Base-by-base conservation (phyloP, 495 filamentous ascomycete species). In the Penicillium turbatum region DNA sequence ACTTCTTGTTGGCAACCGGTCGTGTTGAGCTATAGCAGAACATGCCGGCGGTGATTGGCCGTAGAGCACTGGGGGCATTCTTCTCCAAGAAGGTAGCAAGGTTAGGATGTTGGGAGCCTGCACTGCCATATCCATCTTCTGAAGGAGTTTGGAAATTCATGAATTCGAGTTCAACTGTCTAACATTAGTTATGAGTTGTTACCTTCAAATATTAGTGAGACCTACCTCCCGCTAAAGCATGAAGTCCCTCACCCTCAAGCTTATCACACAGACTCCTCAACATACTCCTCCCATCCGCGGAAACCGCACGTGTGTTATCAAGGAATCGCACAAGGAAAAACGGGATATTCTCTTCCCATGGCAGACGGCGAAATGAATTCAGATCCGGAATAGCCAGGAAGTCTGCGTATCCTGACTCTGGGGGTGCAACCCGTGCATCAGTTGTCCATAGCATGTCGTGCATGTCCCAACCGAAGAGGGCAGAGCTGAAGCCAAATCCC, bases 391-490 rank as follows among this genome's bases (percentile, higher is more conserved):
- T 70, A 1, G 91, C 91, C 44, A 95, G 80, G 36, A 96, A 71
- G 65, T 96, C 91, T 40, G 85, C 79, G 66, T 95, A 96, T 26
- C 91, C 91, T 56, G 92, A 92, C 55, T 88, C 83, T 57, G 85
- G 83, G 59, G 93, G 95, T 65, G 86, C 89, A 57, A 96, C 85
- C 62, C 82, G 83, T 40, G 93, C 80, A 67, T 96, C 88, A 30
- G 77, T 75, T 56, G 83, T 82, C 62, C 95, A 96, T 8, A 88
- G 89, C 70, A 81, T 77, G 61, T 96, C 91, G 69, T 96, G 90
- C 90, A 95, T 95, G 59, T 96, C 91, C 90, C 90, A 95, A 55
- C 90, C 91, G 61, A 95, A 96, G 37, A 96, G 80, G 47, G 95
- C 89, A n/a, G 86, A 90, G 72, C 91, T 96, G 74, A 96, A 95